Base-by-base conservation (phyloP, 495 filamentous ascomycete species). In the Penicillium flavigenum region DNA sequence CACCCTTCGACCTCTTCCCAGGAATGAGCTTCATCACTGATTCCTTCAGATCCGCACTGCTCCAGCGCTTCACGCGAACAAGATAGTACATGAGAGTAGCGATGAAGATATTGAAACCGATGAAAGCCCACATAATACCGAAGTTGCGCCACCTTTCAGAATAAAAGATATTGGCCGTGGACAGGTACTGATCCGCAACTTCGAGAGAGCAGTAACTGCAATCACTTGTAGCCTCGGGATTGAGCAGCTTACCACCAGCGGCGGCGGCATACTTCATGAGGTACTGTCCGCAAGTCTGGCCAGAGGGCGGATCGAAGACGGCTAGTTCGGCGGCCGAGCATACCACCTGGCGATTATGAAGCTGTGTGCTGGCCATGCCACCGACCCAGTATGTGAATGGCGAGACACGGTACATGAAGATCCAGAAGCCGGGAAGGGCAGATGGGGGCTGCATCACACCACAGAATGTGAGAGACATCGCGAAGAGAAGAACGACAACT, bases 401-500 rank as follows among this genome's bases (percentile, higher is more conserved):
- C 3, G 73, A 74, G 24, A 78, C 63, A 27, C 69, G 72, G 68
- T 81, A 80, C 78, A 81, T 81, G 71, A 79, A 81, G 43, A 71
- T 69, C 79, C 80, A 82, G 68, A 89, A 90, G 20, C 79, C 72
- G 5, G 86, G 86, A 19, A 88, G 70, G 1, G 74, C 78, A 16
- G 66, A 65, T 0, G 85, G 84, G 17, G 67, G 73, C 51, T 86
- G 82, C 70, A 90, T 81, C 46, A 89, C 84, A 78, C 74, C 74
- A 47, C 61, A 65, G 70, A 86, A 85, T 20, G 82, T 77, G 51
- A 82, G 76, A 43, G 72, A 77, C 70, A 87, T 78, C 42, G 80
- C 75, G 65, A 83, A 85, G 26, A 81, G 62, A 26, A 87, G 71
- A 45, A 80, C 76, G 32, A 78, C 78, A 73, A 83, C 54, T 75